Conservation (phyloP, 176 grass and related monocot species). For the bread wheat (Triticum aestivum) region IWGSC_CS_RefSeq_v2.1 NC_057811.1:108769543-108770042, state of each 20-base stretch:
- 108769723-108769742: conserved; percentile 77
- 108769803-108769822: conserved; percentile 82
- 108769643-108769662: neutral
- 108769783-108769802: conserved; percentile 71
- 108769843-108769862: neutral
- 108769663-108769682: neutral
- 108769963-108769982: neutral
- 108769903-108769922: neutral
- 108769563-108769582: conserved; percentile 82
- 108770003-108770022: conserved; percentile 5
- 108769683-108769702: neutral
- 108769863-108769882: neutral
- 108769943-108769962: neutral
- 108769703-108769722: conserved; percentile 56
- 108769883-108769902: neutral
- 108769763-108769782: conserved; percentile 70
- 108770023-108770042: neutral
- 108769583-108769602: neutral
- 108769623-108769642: neutral
- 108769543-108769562: conserved; percentile 55
- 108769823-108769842: neutral
- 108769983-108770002: neutral
- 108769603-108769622: neutral
- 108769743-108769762: conserved; percentile 75
- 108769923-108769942: neutral